These are phyloP conservation scores for Bruguiera sexangula DNA, from an alignment of 345 rosid genomes.

Conservation along the genomic window DNA sequence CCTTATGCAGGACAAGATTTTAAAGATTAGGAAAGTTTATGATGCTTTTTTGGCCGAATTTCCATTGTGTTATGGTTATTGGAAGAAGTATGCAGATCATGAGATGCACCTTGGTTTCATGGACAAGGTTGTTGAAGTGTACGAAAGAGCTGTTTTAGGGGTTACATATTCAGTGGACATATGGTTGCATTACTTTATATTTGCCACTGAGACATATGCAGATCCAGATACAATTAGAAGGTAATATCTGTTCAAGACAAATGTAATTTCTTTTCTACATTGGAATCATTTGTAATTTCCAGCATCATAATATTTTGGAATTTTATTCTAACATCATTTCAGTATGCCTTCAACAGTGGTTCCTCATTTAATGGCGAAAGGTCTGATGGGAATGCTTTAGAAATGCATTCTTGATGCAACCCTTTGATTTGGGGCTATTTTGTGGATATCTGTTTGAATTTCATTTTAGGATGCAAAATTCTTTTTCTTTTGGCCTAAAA, in stretches of 20 bases:
- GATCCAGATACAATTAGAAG: constrained; percentile 95
- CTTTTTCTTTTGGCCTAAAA: constrained; percentile 23
- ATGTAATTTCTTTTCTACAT: constrained; percentile 28
- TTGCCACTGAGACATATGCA: constrained; percentile 76
- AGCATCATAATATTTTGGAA: constrained; percentile 32
- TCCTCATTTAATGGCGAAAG: constrained; percentile 62
- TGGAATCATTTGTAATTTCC: constrained; percentile 29
- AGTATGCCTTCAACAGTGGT: constrained; percentile 67
- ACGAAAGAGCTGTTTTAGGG: constrained; percentile 84
- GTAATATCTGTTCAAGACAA: constrained; percentile 39
- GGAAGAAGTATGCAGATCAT: constrained; percentile 98
- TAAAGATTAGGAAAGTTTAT: constrained; percentile 79
- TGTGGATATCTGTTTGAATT: constrained; percentile 32
- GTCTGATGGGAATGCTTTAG: constrained; percentile 58
- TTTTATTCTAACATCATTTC: constrained; percentile 61
- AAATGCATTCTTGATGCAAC: constrained; percentile 36
- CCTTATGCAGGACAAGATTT: constrained; percentile 64
- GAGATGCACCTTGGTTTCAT: constrained; percentile 80
- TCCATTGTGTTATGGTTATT: constrained; percentile 95
- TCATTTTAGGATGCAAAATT: constrained; percentile 28
- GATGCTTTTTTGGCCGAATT: constrained; percentile 92
- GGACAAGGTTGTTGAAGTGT: constrained; percentile 96
- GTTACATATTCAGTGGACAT: constrained; percentile 98
- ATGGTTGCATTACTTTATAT: constrained; percentile 86
- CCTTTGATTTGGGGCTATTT: constrained; percentile 33